These are phyloP conservation scores for Tuber calosporum DNA, from an alignment of 495 filamentous ascomycete genomes.

Conservation along the genomic window DNA sequence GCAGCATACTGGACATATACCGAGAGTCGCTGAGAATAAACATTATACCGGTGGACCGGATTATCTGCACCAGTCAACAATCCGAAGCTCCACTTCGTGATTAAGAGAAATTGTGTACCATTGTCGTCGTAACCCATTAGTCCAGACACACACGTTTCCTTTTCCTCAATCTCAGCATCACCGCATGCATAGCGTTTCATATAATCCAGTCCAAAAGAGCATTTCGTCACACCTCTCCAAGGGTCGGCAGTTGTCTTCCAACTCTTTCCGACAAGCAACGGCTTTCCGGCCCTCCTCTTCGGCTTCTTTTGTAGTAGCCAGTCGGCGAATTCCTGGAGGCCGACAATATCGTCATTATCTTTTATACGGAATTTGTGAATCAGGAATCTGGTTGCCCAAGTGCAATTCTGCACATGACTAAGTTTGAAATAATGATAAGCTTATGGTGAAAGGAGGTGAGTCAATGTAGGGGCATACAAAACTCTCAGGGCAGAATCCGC, in stretches of 20 bases:
- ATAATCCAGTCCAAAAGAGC: constrained; percentile 52
- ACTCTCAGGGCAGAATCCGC: constrained; percentile 46
- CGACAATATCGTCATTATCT: constrained; percentile 46
- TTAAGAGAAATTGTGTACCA: constrained; percentile 25
- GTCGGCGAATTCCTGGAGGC: constrained; percentile 46
- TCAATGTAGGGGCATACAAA: constrained; percentile 39
- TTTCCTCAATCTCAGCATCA: constrained; percentile 25
- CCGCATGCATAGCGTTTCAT: constrained; percentile 44
- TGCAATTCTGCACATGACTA: constrained; percentile 51
- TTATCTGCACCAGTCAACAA: constrained; percentile 23
- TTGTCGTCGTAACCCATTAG: constrained; percentile 49
- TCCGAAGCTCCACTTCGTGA: neutral
- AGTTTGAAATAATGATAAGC: neutral
- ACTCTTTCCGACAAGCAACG: constrained; percentile 48
- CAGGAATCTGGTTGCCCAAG: constrained; percentile 49
- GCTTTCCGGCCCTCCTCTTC: constrained; percentile 48
- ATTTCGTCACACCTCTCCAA: constrained; percentile 49
- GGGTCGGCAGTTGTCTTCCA: constrained; percentile 50
- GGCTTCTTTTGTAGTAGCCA: constrained; percentile 49
- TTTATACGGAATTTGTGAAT: constrained; percentile 52
- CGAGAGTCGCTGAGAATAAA: constrained; percentile 36
- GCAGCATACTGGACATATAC: constrained; percentile 45
- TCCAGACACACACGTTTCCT: constrained; percentile 47
- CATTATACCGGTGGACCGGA: constrained; percentile 32
- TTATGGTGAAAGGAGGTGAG: neutral